A percentile compares a stretch with the other conserved stretches of the same genome.
phyloP scores from a whole-genome alignment of 2,329 filamentous ascomycete species.

The Phyllosticta ampelicida region DNA sequence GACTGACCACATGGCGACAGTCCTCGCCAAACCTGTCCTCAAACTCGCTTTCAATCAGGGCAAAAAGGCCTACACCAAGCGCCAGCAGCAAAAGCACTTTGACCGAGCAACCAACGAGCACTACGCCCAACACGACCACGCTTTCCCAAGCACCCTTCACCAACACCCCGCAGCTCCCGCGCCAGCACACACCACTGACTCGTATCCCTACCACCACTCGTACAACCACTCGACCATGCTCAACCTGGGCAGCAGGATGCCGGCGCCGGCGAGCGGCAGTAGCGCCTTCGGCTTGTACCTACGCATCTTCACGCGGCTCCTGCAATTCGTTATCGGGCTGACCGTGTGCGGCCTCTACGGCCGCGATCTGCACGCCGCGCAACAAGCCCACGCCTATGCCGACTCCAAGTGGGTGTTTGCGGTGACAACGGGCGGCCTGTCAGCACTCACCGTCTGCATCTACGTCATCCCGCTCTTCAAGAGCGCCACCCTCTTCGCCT shows the following conservation, averaged over 20 bases:
- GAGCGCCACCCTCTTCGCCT: conserved; percentile 43
- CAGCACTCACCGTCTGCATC: conserved; percentile 52
- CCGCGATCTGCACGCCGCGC: conserved; percentile 27
- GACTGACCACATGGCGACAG: neutral
- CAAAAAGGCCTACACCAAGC: conserved; percentile 6
- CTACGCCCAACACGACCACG: conserved; percentile 1
- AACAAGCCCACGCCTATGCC: conserved; percentile 33
- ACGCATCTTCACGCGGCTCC: conserved; percentile 56
- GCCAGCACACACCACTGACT: neutral
- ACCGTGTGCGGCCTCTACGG: conserved; percentile 63
- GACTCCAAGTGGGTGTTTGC: conserved; percentile 48
- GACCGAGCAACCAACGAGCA: neutral
- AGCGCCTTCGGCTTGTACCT: conserved; percentile 38
- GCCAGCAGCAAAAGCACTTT: conserved; percentile 1
- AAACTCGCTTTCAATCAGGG: conserved; percentile 1
- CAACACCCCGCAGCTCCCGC: neutral
- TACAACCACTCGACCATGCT: conserved; percentile 5
- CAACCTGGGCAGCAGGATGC: conserved; percentile 1
- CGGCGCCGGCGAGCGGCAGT: conserved; percentile 1
- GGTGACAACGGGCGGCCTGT: conserved; percentile 55
- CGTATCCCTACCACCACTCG: neutral
- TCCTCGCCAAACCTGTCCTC: neutral
- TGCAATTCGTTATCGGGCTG: conserved; percentile 66
- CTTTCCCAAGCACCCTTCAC: neutral
- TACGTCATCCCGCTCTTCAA: conserved; percentile 53